Evolutionary conservation across 805 yeast genomes (phyloP).

Genomic region (Saccharomycopsis amapae): DNA sequence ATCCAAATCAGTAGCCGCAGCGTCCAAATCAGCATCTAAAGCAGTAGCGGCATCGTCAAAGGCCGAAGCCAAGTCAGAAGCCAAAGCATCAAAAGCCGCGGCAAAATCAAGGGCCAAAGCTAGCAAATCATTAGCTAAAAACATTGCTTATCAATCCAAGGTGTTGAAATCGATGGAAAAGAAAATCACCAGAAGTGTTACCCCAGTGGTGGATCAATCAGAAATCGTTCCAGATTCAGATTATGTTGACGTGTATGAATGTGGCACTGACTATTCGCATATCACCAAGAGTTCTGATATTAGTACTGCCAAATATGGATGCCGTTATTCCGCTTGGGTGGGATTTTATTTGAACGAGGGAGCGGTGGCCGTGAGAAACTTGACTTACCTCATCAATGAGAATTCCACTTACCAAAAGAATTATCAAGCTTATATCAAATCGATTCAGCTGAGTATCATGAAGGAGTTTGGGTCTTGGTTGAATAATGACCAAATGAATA

Average conservation of each 20-base stretch:
- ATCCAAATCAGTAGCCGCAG: no score
- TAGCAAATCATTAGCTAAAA: no score
- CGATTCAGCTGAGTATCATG: conserved; percentile 11
- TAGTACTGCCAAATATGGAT: conserved; percentile 11
- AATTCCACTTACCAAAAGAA: conserved; percentile 7
- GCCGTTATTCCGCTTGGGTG: conserved; percentile 11
- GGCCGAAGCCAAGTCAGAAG: no score
- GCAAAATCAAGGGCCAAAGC: no score
- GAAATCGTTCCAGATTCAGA: no score
- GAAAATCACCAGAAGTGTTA: no score
- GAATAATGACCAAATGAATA: not conserved
- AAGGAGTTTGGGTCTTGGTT: conserved; percentile 12
- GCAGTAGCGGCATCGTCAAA: no score
- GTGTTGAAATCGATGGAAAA: no score
- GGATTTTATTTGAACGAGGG: conserved; percentile 14
- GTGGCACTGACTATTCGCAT: not conserved
- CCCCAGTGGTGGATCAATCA: no score
- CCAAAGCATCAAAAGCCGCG: no score
- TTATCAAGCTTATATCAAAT: conserved; percentile 13
- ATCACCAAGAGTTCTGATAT: not conserved
- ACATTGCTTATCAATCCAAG: no score
- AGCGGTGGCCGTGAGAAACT: conserved; percentile 8
- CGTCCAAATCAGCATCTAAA: no score
- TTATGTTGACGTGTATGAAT: conserved; percentile 12
- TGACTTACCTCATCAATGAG: conserved; percentile 13